Conservation (phyloP, 495 filamentous ascomycete genomes). For the Bombardia bombarda region DNA sequence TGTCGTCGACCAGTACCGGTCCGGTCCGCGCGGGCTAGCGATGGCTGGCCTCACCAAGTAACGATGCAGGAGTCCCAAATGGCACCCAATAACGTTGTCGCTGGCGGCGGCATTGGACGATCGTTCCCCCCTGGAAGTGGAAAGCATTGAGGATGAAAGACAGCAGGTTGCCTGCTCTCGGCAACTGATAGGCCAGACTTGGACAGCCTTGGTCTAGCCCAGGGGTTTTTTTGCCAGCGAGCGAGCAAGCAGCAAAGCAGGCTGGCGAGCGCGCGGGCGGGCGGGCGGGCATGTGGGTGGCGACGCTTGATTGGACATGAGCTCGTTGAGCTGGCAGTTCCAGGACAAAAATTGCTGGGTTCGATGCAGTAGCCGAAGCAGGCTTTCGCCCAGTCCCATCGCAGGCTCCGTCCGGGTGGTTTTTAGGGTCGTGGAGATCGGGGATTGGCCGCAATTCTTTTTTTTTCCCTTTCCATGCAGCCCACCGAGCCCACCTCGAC, state of each 20-base stretch:
- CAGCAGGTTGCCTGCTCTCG: too few species aligned
- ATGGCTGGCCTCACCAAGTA: slow-evolving; percentile 1
- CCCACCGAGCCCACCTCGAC: too few species aligned
- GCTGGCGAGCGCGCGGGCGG: neutral
- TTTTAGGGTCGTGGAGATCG: slow-evolving; percentile 24
- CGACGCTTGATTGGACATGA: slow-evolving; percentile 23
- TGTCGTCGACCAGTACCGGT: too few species aligned
- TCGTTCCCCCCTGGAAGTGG: slow-evolving; percentile 7
- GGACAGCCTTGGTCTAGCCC: too few species aligned
- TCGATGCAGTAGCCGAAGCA: too few species aligned
- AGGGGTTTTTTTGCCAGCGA: too few species aligned
- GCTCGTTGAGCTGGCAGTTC: slow-evolving; percentile 18
- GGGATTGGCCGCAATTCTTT: slow-evolving; percentile 21
- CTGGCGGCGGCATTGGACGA: slow-evolving; percentile 10
- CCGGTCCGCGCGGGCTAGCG: neutral
- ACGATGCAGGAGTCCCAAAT: slow-evolving; percentile 5
- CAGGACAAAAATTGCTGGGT: too few species aligned
- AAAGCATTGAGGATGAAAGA: too few species aligned
- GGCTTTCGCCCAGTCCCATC: too few species aligned
- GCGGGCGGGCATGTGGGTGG: slow-evolving; percentile 13
- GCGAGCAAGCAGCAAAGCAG: too few species aligned
- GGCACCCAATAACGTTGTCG: neutral
- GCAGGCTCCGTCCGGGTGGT: slow-evolving; percentile 14
- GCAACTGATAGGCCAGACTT: too few species aligned
- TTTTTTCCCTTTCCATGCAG: too few species aligned